These are phyloP conservation scores for Gossypium trilobum DNA, from an alignment of 441 rosid species.

Conservation along the genomic window DNA sequence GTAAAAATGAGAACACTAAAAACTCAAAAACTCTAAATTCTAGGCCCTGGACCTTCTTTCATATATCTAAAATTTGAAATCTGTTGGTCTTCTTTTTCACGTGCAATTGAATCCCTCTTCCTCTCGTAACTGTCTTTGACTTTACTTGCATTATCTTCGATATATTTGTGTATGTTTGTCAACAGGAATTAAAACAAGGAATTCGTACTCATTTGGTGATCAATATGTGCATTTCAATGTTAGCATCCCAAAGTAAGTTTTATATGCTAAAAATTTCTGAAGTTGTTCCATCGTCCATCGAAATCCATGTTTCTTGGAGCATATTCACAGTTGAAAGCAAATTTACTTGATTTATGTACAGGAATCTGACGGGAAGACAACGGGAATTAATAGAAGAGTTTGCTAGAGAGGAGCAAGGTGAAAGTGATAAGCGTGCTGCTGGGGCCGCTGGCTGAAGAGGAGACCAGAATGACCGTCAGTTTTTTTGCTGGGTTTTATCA, in stretches of 20 bases:
- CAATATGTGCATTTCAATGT: constrained; percentile 20
- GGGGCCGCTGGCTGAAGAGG: constrained; percentile 64
- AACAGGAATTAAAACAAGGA: constrained; percentile 16
- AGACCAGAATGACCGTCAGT: background rate
- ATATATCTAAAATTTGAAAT: background rate
- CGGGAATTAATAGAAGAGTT: constrained; percentile 89
- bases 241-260: constrained; percentile 18
- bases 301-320: background rate
- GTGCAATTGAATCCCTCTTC: background rate
- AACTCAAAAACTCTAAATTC: background rate
- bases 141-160: background rate
- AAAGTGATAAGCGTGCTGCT: constrained; percentile 52
- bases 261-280: background rate
- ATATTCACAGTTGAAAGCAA: background rate
- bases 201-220: constrained; percentile 14
- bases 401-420: constrained; percentile 83
- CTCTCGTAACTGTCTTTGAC: background rate
- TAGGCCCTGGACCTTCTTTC: background rate
- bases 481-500: background rate
- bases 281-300: background rate
- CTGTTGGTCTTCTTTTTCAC: background rate
- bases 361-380: constrained; percentile 74
- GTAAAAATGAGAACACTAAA: background rate
- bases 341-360: constrained; percentile 24
- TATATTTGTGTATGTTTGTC: background rate